phyloP scores from a whole-genome alignment of 108 stramenopile genomes.

The Nitzschia palea region DNA sequence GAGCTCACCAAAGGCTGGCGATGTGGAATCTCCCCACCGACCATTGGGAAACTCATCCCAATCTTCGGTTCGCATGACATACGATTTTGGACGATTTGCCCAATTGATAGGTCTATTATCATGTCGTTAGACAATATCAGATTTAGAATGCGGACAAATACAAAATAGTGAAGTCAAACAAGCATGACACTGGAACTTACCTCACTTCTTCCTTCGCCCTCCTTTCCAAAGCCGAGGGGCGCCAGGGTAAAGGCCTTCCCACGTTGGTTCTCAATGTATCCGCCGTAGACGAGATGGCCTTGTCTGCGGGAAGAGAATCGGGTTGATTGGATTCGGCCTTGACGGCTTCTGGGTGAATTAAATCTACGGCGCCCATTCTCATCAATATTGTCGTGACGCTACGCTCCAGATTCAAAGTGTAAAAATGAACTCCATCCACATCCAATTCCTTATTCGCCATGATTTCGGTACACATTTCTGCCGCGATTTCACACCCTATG shows the following conservation, averaged over 20 bases:
- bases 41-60: conserved; percentile 98
- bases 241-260: conserved; percentile 70
- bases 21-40: conserved; percentile 91
- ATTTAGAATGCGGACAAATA: no score
- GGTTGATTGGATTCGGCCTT: not conserved
- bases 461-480: conserved; percentile 76
- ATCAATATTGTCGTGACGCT: conserved; percentile 77
- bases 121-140: no score
- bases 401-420: conserved; percentile 94
- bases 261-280: conserved; percentile 27
- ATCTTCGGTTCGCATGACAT: conserved; percentile 91
- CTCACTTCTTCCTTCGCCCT: conserved; percentile 86
- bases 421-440: conserved; percentile 88
- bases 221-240: conserved; percentile 67
- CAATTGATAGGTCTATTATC: conserved; percentile 89
- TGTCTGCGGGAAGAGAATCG: not conserved
- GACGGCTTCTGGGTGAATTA: not conserved
- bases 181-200: not conserved
- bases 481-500: conserved; percentile 88
- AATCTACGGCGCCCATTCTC: conserved; percentile 48
- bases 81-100: conserved; percentile 95
- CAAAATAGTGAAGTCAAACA: not conserved
- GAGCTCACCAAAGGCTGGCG: conserved; percentile 93
- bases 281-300: not conserved
- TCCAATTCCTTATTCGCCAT: conserved; percentile 33